Evolutionary conservation across 441 rosid species (phyloP).

Genomic region (Pelargonium fulgidum): DNA sequence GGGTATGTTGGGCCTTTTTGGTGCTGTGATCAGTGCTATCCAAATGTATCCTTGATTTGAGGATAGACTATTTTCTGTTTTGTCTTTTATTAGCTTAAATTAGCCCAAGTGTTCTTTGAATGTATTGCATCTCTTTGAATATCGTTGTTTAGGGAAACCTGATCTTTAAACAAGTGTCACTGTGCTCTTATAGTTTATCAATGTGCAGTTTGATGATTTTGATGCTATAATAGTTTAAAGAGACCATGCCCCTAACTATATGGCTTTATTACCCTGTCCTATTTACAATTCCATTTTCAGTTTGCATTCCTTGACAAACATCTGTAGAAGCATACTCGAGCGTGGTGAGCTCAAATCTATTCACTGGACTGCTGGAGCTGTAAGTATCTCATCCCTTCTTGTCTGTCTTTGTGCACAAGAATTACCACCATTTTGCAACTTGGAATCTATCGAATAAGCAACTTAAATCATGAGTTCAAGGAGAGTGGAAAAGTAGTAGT

Average conservation of each 20-base stretch:
- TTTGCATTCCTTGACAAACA: constrained; percentile 33
- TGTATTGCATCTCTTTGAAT: no score
- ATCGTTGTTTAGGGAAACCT: no score
- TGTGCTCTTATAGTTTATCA: no score
- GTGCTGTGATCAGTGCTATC: constrained; percentile 72
- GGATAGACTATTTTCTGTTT: neutral
- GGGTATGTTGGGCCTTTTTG: constrained; percentile 69
- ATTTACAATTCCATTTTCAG: neutral
- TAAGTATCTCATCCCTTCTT: constrained; percentile 29
- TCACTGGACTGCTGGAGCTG: constrained; percentile 70
- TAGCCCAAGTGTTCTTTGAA: no score
- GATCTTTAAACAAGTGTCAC: no score
- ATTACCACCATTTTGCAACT: no score
- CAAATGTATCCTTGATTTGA: constrained; percentile 74
- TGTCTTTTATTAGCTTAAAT: no score
- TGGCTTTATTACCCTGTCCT: neutral
- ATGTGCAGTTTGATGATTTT: neutral
- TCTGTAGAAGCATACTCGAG: constrained; percentile 67
- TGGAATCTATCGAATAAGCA: no score
- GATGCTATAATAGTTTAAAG: neutral
- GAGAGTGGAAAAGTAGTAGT: no score
- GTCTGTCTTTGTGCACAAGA: neutral
- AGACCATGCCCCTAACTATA: neutral
- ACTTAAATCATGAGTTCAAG: no score
- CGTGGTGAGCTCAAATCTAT: constrained; percentile 58